Conservation (phyloP, 116 monocot genomes). For the Posidonia oceanica region DNA sequence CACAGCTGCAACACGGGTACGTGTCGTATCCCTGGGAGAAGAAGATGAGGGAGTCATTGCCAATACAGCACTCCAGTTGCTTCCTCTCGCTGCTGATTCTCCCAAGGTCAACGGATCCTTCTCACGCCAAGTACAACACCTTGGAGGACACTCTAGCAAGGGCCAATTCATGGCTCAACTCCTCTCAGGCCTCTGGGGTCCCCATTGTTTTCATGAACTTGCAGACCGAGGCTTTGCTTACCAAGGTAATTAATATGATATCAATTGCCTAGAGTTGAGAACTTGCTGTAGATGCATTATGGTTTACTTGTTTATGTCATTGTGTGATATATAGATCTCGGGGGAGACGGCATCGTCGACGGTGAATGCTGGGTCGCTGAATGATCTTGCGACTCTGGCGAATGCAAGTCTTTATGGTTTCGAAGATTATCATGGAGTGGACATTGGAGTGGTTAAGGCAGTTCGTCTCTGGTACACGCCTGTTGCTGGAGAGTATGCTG, state of each 20-base stretch:
- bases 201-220: conserved; percentile 60
- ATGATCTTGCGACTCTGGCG: conserved; percentile 59
- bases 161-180: conserved; percentile 63
- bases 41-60: conserved; percentile 63
- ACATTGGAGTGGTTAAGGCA: conserved; percentile 72
- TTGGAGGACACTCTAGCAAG: conserved; percentile 70
- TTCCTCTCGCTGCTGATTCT: conserved; percentile 60
- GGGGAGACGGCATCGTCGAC: conserved; percentile 67
- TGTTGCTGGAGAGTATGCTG: conserved; percentile 37
- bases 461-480: conserved; percentile 83
- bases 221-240: conserved; percentile 67
- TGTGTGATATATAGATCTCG: conserved; percentile 36
- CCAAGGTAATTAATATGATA: conserved; percentile 33
- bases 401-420: conserved; percentile 81
- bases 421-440: conserved; percentile 90
- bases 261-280: not conserved
- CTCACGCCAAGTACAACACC: conserved; percentile 33
- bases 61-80: conserved; percentile 33
- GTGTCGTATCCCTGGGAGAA: conserved; percentile 73
- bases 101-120: conserved; percentile 37
- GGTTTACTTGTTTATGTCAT: not conserved
- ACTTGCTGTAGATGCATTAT: too few relatives aligned
- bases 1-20: conserved; percentile 55
- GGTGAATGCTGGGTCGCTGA: conserved; percentile 54
- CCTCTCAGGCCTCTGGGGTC: conserved; percentile 61